Conservation (phyloP, 2,329 filamentous ascomycete species). For the Colletotrichum cordylinicola region DNA sequence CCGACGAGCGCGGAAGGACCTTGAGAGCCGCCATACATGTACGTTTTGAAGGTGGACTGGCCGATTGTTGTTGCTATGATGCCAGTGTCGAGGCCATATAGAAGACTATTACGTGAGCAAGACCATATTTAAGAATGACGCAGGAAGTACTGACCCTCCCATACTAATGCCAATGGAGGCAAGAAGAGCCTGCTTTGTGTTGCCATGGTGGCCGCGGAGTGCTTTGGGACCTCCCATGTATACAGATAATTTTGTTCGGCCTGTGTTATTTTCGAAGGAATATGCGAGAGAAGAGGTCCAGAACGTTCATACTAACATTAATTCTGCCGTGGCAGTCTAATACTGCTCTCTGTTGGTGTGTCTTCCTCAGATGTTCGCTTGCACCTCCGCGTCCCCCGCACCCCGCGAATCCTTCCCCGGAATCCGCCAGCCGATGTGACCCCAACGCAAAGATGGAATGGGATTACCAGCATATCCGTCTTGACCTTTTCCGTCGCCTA, state of each 20-base stretch:
- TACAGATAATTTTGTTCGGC: background rate
- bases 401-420: background rate
- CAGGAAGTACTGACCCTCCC: background rate
- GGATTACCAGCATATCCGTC: background rate
- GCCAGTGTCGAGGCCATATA: background rate
- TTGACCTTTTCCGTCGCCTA: background rate
- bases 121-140: background rate
- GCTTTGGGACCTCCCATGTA: background rate
- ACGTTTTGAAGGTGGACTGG: background rate
- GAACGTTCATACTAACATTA: no score
- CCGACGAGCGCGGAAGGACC: background rate
- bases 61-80: background rate
- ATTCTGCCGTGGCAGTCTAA: background rate
- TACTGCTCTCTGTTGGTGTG: background rate
- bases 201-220: background rate
- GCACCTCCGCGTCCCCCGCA: background rate
- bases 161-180: background rate
- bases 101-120: background rate
- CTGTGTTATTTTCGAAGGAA: background rate
- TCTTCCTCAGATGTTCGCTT: background rate
- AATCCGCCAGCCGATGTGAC: background rate
- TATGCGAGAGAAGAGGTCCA: no score
- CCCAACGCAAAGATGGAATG: background rate
- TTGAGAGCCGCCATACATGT: background rate
- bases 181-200: background rate